Conservation (phyloP, 805 yeast species). For the Nakazawaea populi region DNA sequence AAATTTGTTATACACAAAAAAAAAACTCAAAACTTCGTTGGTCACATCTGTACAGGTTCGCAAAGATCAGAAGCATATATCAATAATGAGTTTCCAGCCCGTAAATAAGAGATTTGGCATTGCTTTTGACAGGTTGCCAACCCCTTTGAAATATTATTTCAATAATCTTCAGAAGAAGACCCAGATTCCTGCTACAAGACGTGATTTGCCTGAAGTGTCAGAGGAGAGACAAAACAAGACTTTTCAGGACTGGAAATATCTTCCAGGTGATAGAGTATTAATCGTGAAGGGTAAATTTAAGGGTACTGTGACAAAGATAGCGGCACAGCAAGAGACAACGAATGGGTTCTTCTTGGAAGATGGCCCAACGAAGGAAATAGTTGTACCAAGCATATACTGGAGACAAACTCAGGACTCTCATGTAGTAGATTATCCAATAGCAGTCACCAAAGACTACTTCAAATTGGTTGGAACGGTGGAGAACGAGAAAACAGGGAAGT, state of each 20-base stretch:
- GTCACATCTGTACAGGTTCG: too few relatives aligned
- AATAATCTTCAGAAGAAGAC: slow-evolving; percentile 21
- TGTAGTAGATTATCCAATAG: slow-evolving; percentile 61
- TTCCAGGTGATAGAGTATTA: slow-evolving; percentile 75
- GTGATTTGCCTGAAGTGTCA: slow-evolving; percentile 22
- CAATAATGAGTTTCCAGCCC: background rate
- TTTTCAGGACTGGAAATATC: slow-evolving; percentile 51
- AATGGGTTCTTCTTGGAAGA: slow-evolving; percentile 65
- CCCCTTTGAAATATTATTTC: slow-evolving; percentile 20
- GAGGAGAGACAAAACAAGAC: slow-evolving; percentile 29
- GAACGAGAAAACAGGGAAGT: slow-evolving; percentile 53
- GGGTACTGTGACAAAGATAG: slow-evolving; percentile 70
- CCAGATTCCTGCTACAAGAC: slow-evolving; percentile 26
- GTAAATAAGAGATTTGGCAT: slow-evolving; percentile 25
- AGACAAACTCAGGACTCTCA: slow-evolving; percentile 65
- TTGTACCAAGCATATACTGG: slow-evolving; percentile 74
- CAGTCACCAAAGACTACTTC: slow-evolving; percentile 53
- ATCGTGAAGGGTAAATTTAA: slow-evolving; percentile 62
- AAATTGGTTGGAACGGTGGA: slow-evolving; percentile 75
- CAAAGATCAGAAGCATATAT: too few relatives aligned
- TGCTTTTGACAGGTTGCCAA: slow-evolving; percentile 24
- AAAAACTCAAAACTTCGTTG: too few relatives aligned
- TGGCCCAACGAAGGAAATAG: slow-evolving; percentile 55
- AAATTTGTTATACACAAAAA: too few relatives aligned
- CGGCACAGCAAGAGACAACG: slow-evolving; percentile 49